Evolutionary conservation across 1,139 yeast genomes (phyloP).

Genomic region (Protomyces gravidus): DNA sequence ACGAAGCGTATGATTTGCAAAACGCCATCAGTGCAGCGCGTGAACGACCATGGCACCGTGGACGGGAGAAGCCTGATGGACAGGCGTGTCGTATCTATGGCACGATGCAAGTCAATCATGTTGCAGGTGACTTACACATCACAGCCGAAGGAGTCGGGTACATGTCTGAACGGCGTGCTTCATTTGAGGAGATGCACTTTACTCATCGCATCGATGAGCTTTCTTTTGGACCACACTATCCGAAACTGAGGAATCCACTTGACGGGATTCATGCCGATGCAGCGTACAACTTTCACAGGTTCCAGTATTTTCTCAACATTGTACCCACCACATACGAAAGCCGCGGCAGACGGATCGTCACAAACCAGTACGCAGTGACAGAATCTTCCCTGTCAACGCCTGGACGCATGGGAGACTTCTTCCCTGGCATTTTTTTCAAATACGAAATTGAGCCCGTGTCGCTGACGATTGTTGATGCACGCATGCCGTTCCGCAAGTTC

Average conservation of each 20-base stretch:
- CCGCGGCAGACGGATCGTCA: constrained; percentile 66
- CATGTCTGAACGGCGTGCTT: constrained; percentile 25
- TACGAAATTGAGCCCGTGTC: constrained; percentile 88
- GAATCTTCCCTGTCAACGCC: constrained; percentile 45
- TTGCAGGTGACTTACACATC: constrained; percentile 77
- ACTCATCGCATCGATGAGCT: constrained; percentile 82
- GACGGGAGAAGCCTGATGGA: constrained; percentile 55
- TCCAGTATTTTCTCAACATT: constrained; percentile 66
- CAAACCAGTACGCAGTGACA: constrained; percentile 81
- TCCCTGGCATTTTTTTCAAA: constrained; percentile 75
- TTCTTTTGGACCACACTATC: constrained; percentile 87
- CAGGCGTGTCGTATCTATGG: constrained; percentile 91
- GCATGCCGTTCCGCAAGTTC: constrained; percentile 75
- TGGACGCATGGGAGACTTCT: constrained; percentile 30
- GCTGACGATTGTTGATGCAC: constrained; percentile 60
- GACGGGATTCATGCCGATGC: constrained; percentile 45
- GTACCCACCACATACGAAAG: constrained; percentile 73
- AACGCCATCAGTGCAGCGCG: constrained; percentile 29
- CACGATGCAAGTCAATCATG: constrained; percentile 77
- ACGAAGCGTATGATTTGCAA: constrained; percentile 30
- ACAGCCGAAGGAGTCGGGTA: constrained; percentile 72
- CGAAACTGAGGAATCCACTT: constrained; percentile 77
- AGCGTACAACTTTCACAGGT: constrained; percentile 34
- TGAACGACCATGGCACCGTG: constrained; percentile 11
- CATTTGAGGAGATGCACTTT: constrained; percentile 53